Evolutionary conservation across 2,329 filamentous ascomycete genomes (phyloP), one percentile per base, ranked within the genome.

Genomic region (Neurospora crassa): DNA sequence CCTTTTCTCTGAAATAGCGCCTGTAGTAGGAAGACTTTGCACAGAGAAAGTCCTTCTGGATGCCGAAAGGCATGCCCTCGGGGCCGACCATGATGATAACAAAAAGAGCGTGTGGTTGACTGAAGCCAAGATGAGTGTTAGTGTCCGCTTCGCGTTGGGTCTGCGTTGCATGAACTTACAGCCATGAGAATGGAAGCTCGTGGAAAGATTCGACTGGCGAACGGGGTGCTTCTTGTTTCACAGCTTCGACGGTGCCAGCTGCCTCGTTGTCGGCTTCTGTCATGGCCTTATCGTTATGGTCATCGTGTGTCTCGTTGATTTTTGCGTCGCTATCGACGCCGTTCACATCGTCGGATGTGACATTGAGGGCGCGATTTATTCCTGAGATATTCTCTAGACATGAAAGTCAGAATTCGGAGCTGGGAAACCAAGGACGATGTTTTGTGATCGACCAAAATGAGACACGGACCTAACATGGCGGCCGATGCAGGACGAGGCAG

Each of bases 1-100:
- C 72, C 41, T 77, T 76, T 43, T 78, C 76, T 43, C 76, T 78
- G 67, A 89, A 88, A 71, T 84, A 79, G 2, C 81, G 77, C 6
- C 80, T 80, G 74, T 86, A 89, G 75, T 82, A 83, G 2, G 79
- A 75, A 10, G 86, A 88, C 73, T 84, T 84, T 40, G 83, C 80
- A 73, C 85, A 87, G 34, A 89, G 79, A 70, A 88, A 87, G 76
- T 89, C 85, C 72, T 86, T 87, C 72, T 89, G 87, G 14, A 89
- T 83, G 12, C 84, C 86, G 74, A 88, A 89, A 0, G 87, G 86
- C 16, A 78, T 78, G 75, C 87, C 84, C 0, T 86, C 81, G 2
- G 81, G 79, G 0, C 87, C 87, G 40, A 88, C 84, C 1, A 88
- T 78, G 67, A 88, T 78, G 20, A 89, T 84, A 63, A 87, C 85